A percentile compares a stretch with the other conserved stretches of the same genome.
Conservation (phyloP, 345 rosid genomes). For the Pistacia atlantica region DNA sequence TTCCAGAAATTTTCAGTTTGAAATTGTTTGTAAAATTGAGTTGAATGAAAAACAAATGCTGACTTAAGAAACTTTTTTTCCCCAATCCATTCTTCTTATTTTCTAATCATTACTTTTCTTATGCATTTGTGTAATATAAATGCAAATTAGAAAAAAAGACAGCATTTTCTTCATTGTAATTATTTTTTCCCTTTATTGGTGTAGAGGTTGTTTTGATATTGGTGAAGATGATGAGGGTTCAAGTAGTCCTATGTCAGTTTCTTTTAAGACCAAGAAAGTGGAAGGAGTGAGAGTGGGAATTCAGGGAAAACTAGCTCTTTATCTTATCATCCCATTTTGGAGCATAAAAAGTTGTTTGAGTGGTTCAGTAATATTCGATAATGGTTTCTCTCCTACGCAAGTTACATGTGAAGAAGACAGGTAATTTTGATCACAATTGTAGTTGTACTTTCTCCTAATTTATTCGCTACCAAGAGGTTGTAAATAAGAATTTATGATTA, state of each 20-base stretch:
- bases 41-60: neutral
- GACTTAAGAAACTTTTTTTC: neutral
- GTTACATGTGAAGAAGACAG: constrained; percentile 56
- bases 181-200: constrained; percentile 17
- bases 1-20: neutral
- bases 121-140: neutral
- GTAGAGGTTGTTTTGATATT: constrained; percentile 85
- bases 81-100: neutral
- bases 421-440: constrained; percentile 37
- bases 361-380: constrained; percentile 59
- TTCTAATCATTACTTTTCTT: neutral
- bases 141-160: neutral
- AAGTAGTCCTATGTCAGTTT: too few species aligned
- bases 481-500: too few species aligned
- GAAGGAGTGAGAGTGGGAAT: too few species aligned
- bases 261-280: too few species aligned
- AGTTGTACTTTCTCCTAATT: neutral
- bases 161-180: neutral
- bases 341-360: constrained; percentile 53
- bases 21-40: neutral
- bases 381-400: constrained; percentile 54
- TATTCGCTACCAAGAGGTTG: neutral
- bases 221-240: too few species aligned
- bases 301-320: too few species aligned
- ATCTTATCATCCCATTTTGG: constrained; percentile 21